Conservation (phyloP, 305 asterid species). For the Fraxinus velutina region DNA sequence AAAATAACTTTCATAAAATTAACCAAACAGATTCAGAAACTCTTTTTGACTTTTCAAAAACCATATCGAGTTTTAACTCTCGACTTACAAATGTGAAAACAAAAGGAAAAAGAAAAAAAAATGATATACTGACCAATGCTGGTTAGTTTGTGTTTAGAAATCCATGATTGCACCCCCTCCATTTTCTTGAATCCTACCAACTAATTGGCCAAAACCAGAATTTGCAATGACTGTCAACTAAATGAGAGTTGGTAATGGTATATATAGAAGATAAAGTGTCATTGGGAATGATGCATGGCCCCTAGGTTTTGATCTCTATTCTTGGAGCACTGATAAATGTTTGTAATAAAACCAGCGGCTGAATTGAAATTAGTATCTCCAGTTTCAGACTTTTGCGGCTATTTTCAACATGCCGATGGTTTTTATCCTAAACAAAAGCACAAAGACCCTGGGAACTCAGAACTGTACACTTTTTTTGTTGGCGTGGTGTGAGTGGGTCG, state of each 20-base stretch:
- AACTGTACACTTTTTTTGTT: background rate
- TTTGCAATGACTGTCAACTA: background rate
- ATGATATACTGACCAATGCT: slow-evolving; percentile 52
- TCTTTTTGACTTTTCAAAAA: too few species aligned
- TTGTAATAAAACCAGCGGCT: slow-evolving; percentile 33
- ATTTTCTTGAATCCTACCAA: slow-evolving; percentile 4
- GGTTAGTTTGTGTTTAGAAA: slow-evolving; percentile 68
- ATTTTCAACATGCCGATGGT: slow-evolving; percentile 23
- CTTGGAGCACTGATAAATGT: slow-evolving; percentile 1
- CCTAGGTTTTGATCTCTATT: slow-evolving; percentile 28
- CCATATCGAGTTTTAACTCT: background rate
- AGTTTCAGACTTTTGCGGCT: background rate
- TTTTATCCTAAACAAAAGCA: slow-evolving; percentile 7
- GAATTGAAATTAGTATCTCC: background rate
- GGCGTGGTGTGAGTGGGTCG: background rate
- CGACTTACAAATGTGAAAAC: background rate
- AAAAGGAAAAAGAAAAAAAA: background rate
- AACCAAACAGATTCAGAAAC: too few species aligned
- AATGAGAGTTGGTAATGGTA: background rate
- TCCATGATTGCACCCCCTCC: slow-evolving; percentile 70
- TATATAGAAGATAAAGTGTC: background rate
- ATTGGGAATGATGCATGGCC: slow-evolving; percentile 14
- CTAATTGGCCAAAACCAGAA: background rate
- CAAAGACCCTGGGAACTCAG: slow-evolving; percentile 6
- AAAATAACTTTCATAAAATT: too few species aligned